Evolutionary conservation across 1,139 yeast species (phyloP).

Genomic region (Pichia sp.): DNA sequence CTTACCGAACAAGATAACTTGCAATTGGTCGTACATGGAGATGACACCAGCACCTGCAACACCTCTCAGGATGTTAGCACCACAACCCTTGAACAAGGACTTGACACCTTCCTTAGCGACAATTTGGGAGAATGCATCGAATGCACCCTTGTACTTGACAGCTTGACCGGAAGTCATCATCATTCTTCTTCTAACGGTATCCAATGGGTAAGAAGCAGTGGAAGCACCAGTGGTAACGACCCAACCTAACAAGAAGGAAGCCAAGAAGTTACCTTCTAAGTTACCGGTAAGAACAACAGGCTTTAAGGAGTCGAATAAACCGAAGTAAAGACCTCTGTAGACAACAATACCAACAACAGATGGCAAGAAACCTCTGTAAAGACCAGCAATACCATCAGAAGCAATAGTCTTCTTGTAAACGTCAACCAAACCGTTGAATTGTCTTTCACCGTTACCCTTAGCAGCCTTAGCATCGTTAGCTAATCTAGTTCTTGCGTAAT

Average conservation of each 20-base stretch:
- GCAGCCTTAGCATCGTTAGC: slow-evolving; percentile 76
- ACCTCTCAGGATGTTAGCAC: slow-evolving; percentile 84
- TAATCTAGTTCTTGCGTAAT: slow-evolving; percentile 79
- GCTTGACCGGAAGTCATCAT: slow-evolving; percentile 84
- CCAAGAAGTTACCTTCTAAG: slow-evolving; percentile 63
- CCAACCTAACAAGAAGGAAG: slow-evolving; percentile 76
- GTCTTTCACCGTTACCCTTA: slow-evolving; percentile 61
- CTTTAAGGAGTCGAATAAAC: slow-evolving; percentile 73
- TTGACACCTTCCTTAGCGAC: slow-evolving; percentile 66
- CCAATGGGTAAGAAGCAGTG: slow-evolving; percentile 75
- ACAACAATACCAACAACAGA: slow-evolving; percentile 75
- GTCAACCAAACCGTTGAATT: slow-evolving; percentile 71
- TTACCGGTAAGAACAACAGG: slow-evolving; percentile 69
- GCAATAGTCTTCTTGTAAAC: slow-evolving; percentile 73
- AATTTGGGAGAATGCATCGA: slow-evolving; percentile 65
- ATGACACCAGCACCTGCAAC: slow-evolving; percentile 86
- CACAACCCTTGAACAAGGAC: slow-evolving; percentile 80
- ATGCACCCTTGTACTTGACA: slow-evolving; percentile 68
- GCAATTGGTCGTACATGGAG: slow-evolving; percentile 74
- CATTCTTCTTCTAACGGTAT: slow-evolving; percentile 83
- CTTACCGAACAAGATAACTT: slow-evolving; percentile 66
- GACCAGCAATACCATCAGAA: slow-evolving; percentile 72
- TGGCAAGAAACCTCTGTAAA: slow-evolving; percentile 81
- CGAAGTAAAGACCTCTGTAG: slow-evolving; percentile 81
- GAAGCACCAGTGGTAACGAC: slow-evolving; percentile 73